A percentile compares a stretch with the other conserved stretches of the same genome.
phyloP scores from a whole-genome alignment of 2,329 filamentous ascomycete species.

The Penicillium sp. region DNA sequence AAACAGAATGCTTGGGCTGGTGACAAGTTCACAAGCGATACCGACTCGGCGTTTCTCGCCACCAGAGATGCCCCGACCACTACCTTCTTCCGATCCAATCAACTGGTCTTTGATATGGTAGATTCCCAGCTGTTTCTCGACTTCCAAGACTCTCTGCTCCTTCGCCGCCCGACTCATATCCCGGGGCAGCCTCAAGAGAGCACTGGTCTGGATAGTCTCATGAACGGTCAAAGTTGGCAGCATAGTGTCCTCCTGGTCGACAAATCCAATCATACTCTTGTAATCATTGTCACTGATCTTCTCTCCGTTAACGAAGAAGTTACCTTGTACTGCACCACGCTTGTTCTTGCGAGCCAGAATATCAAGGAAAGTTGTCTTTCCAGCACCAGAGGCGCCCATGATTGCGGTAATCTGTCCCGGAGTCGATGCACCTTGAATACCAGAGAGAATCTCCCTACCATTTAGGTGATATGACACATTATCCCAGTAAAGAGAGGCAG shows the following conservation, averaged over 20 bases:
- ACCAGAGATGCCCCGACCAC: slow-evolving; percentile 91
- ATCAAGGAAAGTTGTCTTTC: slow-evolving; percentile 95
- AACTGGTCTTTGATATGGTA: slow-evolving; percentile 90
- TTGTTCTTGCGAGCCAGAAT: slow-evolving; percentile 98
- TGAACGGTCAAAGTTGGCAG: slow-evolving; percentile 93
- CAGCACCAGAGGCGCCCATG: slow-evolving; percentile 96
- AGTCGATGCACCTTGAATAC: slow-evolving; percentile 81
- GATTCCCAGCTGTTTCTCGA: slow-evolving; percentile 94
- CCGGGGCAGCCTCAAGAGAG: slow-evolving; percentile 83
- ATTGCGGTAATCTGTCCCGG: slow-evolving; percentile 96
- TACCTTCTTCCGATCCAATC: slow-evolving; percentile 94
- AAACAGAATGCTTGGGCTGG: slow-evolving; percentile 94
- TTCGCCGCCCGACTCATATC: slow-evolving; percentile 89
- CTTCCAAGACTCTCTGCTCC: slow-evolving; percentile 85
- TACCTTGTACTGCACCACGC: slow-evolving; percentile 72
- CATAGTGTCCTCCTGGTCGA: slow-evolving; percentile 98
- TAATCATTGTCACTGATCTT: slow-evolving; percentile 82
- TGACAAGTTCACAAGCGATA: slow-evolving; percentile 96
- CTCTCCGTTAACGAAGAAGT: slow-evolving; percentile 92
- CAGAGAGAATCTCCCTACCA: slow-evolving; percentile 78
- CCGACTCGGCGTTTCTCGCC: slow-evolving; percentile 95
- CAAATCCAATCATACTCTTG: slow-evolving; percentile 89
- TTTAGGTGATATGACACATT: slow-evolving; percentile 85
- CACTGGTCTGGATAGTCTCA: slow-evolving; percentile 94
- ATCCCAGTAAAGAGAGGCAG: slow-evolving; percentile 83